phyloP scores from a whole-genome alignment of 2,329 filamentous ascomycete genomes.

The Aspergillus niger region DNA sequence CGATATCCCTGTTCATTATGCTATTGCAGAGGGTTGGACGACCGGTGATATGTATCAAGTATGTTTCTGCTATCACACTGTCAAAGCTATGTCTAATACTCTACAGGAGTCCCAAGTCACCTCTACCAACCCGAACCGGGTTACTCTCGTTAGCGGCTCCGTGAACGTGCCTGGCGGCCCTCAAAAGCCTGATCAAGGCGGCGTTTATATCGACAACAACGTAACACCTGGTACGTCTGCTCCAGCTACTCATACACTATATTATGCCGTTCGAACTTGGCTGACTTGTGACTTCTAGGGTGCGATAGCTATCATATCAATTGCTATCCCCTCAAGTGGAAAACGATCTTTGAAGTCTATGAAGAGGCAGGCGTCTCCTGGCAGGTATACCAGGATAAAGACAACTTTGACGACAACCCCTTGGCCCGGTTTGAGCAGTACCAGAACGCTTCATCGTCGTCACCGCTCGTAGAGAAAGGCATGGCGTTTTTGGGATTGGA shows the following conservation, averaged over 20 bases:
- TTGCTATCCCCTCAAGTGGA: constrained; percentile 59
- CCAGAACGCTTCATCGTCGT: constrained; percentile 47
- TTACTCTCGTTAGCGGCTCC: constrained; percentile 54
- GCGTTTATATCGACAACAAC: constrained; percentile 55
- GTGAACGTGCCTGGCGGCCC: constrained; percentile 55
- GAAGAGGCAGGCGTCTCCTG: constrained; percentile 53
- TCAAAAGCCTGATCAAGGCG: constrained; percentile 46
- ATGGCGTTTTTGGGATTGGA: constrained; percentile 52
- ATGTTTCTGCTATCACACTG: neutral
- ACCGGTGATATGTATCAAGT: constrained; percentile 60
- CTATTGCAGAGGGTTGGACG: constrained; percentile 58
- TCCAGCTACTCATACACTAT: neutral
- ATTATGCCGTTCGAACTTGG: neutral
- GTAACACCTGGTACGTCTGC: constrained; percentile 47
- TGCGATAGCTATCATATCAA: constrained; percentile 51
- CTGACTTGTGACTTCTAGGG: constrained; percentile 26
- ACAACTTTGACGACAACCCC: constrained; percentile 59
- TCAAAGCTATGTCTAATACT: neutral
- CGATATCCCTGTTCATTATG: constrained; percentile 59
- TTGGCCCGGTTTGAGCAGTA: constrained; percentile 58
- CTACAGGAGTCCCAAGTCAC: constrained; percentile 53
- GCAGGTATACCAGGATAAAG: constrained; percentile 53
- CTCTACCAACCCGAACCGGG: constrained; percentile 57
- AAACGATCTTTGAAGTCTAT: constrained; percentile 53
- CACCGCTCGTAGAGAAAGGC: constrained; percentile 49